Evolutionary conservation across 768 basidiomycete genomes (phyloP), one percentile per base, ranked within the genome.

Genomic region (Lyophyllum semitale): DNA sequence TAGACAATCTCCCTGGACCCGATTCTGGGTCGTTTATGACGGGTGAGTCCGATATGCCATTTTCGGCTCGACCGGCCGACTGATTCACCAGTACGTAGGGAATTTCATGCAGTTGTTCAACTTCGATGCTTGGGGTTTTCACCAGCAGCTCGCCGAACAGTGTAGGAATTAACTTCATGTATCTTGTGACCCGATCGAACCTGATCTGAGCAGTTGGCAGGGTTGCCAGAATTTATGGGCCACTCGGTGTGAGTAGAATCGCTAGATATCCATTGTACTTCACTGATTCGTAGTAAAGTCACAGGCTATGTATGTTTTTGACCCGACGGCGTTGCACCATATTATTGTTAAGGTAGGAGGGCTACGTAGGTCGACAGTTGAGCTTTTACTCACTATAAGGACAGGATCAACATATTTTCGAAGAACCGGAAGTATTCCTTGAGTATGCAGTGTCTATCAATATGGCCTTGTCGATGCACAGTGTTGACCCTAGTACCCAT

Each of bases 1-100:
- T 76, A 3, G 68, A 70, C 41, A 72, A 73, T 46, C 59, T 76
- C 29, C 72, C 72, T 4, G 75, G 75, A 8, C 75, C 74, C 1
- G 58, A 57, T 7, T 55, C 66, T 3, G 46, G 52, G 1, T 73
- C 73, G 3, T 68, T 70, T 26, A 32, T 63, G 18, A 68, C 61
- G 48, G 75, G 75, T 73, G 27, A 25, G 11, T 23, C n/a, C n/a
- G 33, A 7, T 37, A 6, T 13, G n/a, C 29, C 13, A 8, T 5
- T 35, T 9, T 32, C 3, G 18, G 2, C 15, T 25, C 23, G 17
- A 26, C 15, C 32, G 7, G 17, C 4, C 15, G 5, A 7, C 20
- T 4, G 7, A 20, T 42, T 15, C 20, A 23, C 1, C 11, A n/a
- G 5, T 20, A 6, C 12, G 18, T 18, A 38, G 37, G 37, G 4